A percentile compares a stretch with the other conserved stretches of the same genome.
phyloP scores from a whole-genome alignment of 1,139 yeast genomes.

The Kodamaea suecica region DNA sequence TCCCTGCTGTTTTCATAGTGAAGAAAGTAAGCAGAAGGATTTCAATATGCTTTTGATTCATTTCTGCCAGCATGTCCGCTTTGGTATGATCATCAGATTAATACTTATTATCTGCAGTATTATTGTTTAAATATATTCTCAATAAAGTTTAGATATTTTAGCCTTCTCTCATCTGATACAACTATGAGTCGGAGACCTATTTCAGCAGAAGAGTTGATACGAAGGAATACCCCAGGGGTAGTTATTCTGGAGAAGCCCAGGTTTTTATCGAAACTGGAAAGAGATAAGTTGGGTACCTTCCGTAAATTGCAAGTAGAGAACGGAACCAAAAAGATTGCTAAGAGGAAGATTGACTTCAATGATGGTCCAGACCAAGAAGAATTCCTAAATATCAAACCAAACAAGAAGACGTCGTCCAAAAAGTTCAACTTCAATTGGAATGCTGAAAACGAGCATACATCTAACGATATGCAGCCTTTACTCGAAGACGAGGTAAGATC shows the following conservation, averaged over 20 bases:
- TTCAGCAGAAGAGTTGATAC: conserved; percentile 45
- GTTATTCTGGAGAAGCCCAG: conserved; percentile 28
- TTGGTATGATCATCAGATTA: too few relatives aligned
- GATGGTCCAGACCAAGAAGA: too few relatives aligned
- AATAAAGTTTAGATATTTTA: too few relatives aligned
- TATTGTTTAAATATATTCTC: too few relatives aligned
- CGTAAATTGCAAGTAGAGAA: conserved; percentile 5
- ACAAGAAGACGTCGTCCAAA: conserved; percentile 14
- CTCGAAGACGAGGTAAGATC: conserved; percentile 18
- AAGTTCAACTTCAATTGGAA: conserved; percentile 73
- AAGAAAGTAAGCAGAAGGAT: too few relatives aligned
- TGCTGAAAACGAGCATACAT: conserved; percentile 58
- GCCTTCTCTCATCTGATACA: background rate
- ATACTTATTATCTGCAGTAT: too few relatives aligned
- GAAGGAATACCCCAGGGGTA: conserved; percentile 16
- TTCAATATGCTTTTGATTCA: too few relatives aligned
- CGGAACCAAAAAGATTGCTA: conserved; percentile 3
- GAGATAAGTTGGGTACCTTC: conserved; percentile 31
- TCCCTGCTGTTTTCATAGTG: too few relatives aligned
- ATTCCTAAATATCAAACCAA: too few relatives aligned
- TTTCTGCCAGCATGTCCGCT: too few relatives aligned
- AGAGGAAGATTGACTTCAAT: conserved; percentile 4
- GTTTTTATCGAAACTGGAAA: conserved; percentile 48
- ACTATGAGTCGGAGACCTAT: conserved; percentile 27
- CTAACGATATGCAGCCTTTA: conserved; percentile 43